These are phyloP conservation scores for Tolypocladium nubicola DNA, from an alignment of 2,329 filamentous ascomycete species.

Conservation along the genomic window DNA sequence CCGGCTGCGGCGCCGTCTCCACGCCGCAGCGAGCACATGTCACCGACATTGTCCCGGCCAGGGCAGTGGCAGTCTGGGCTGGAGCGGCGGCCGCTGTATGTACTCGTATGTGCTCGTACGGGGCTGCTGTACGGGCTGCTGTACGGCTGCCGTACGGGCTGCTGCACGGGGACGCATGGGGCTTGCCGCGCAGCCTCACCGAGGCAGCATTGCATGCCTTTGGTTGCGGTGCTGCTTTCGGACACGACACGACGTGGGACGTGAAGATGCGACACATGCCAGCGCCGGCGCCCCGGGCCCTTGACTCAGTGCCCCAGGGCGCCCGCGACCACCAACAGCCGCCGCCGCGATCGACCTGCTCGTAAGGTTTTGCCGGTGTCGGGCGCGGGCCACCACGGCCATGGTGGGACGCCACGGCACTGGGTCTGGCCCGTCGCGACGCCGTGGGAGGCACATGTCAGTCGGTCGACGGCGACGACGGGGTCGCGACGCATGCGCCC, in stretches of 20 bases:
- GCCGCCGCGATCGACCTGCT: no score
- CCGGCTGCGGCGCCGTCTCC: neutral
- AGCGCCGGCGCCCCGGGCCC: neutral
- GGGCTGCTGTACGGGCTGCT: neutral
- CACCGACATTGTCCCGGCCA: neutral
- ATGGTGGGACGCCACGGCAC: no score
- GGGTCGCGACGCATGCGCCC: neutral
- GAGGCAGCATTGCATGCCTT: neutral
- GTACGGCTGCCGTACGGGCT: neutral
- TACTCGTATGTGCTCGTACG: neutral
- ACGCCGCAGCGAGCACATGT: neutral
- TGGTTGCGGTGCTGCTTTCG: neutral
- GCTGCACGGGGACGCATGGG: neutral
- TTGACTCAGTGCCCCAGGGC: no score
- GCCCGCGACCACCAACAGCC: no score
- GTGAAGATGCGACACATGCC: neutral
- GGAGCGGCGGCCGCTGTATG: no score
- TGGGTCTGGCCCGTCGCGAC: no score
- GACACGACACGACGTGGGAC: no score
- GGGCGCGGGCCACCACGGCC: no score
- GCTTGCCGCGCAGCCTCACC: conserved; percentile 1
- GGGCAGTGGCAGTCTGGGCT: no score
- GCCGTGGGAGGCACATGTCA: no score
- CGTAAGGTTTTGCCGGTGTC: no score
- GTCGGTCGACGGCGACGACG: no score